Base-by-base conservation (phyloP, 306 rosid species). In the Inga laurina region DNA sequence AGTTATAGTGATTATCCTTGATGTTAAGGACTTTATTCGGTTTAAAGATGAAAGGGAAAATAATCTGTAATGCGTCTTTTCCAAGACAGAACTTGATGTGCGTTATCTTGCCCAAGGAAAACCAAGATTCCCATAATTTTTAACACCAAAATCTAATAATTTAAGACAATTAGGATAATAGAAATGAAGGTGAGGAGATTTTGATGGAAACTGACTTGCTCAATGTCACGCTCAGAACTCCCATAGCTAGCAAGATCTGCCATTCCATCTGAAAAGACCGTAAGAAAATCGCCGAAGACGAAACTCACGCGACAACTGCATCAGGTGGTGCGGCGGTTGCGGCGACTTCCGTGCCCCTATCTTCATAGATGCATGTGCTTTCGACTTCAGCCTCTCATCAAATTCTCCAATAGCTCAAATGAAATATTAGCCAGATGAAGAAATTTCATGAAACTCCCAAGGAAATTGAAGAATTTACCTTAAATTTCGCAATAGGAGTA, bases 221-320 rank as follows among this genome's bases (percentile, higher is more conserved):
- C 94, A 82, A 81, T 45, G 82, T 89, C 90, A 78, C 91, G 91
- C 84, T 87, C 94, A 69, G 72, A 68, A 80, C 87, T 89, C 65
- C 88, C 90, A 88, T 61, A 84, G 77, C 87, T 82, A 86, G 77
- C 87, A 83, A 69, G 92, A 89, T 91, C 90, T 86, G 92, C 94
- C 94, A 91, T 91, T 89, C 94, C 94, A 91, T 91, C 87, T 89
- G 92, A 91, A 83, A 85, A 80, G 59, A 43, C 66, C 54, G 84
- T 51, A 84, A 87, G 81, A 81, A 83, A 83, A 74, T 77, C 73
- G 77, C 85, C 49, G 34, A 76, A 82, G 81, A 86, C 82, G 71
- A 88, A 86, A 87, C 87, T 85, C 87, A 77, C 83, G 83, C 44
- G 74, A 37, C 78, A 86, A 88, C 75, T 85, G 90, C 93, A 87